Evolutionary conservation across 169 alveolate species (phyloP), one percentile per base, ranked within the genome.

Genomic region (Plasmodium gaboni): DNA sequence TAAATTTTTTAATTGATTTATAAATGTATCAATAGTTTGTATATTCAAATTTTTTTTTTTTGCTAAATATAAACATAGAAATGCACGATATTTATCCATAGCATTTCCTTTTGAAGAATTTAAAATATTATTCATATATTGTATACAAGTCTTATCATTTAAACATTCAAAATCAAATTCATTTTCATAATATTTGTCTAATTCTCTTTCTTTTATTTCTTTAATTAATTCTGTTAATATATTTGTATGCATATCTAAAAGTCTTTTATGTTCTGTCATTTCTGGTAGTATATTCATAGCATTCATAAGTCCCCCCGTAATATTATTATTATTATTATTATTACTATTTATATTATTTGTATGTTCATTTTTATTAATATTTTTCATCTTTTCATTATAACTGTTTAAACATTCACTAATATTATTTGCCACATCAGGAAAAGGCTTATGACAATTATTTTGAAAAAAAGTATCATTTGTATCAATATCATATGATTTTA

Each of bases 241-340:
- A 73, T 95, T 95, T 42, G 97, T 95, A 72, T 95, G 97, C 91
- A 94, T 94, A 64, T 95, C 97, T 70, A 95, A 61, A 5, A 94
- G 59, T 22, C 97, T 72, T 86, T 95, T 95, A 91, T 95, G 96
- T 91, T 95, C 97, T 17, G 96, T 93, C 94, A 95, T 93, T 64
- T 95, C 96, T 12, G 97, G 97, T 15, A 95, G 73, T 28, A 96
- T 95, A 22, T 95, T 94, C 90, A 95, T 93, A 26, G 97, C 97
- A n/a, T 73, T 87, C 88, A 92, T 94, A 48, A 94, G 65, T 48
- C 94, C 93, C 1, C 94, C 94, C 5, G 95, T 88, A 24, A 85
- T 70, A 28, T 90, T 87, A 69, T 73, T 91, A 53, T 68, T 92
- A 83, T 44, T 22, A 70, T 2, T 50, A 17, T 68, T 74, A 42